These are phyloP conservation scores for Rhodotorula sp. DNA, from an alignment of 1,284 basidiomycete species.

Conservation along the genomic window DNA sequence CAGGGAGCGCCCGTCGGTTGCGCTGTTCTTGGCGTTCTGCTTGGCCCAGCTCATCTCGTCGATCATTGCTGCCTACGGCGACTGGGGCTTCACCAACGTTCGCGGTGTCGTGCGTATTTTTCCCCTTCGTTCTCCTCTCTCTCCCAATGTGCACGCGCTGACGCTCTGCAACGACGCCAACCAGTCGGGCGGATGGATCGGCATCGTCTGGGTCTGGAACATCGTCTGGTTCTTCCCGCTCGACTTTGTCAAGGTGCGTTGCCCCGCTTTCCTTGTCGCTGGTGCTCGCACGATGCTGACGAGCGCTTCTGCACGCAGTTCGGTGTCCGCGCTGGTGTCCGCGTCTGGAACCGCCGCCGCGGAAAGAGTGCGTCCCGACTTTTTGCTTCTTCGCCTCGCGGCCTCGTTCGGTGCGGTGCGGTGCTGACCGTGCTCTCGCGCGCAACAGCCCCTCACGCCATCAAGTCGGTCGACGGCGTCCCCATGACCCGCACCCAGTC, in stretches of 20 bases:
- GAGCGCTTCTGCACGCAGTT: slow-evolving; percentile 65
- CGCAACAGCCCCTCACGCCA: slow-evolving; percentile 55
- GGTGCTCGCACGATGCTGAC: slow-evolving; percentile 55
- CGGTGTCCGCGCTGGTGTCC: slow-evolving; percentile 88
- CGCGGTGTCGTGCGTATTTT: slow-evolving; percentile 40
- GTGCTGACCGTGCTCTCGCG: not conserved
- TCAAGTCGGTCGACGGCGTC: slow-evolving; percentile 58
- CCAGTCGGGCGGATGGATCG: slow-evolving; percentile 77
- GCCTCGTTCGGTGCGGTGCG: too few relatives aligned
- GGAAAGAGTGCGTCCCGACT: not conserved
- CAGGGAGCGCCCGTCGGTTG: slow-evolving; percentile 89
- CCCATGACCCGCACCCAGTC: slow-evolving; percentile 84
- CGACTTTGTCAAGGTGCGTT: slow-evolving; percentile 14
- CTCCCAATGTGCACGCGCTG: not conserved
- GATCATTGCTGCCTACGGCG: slow-evolving; percentile 86
- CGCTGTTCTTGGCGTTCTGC: slow-evolving; percentile 85
- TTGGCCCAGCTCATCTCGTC: slow-evolving; percentile 90
- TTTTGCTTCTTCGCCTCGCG: not conserved
- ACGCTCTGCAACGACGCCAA: too few relatives aligned
- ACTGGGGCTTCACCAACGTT: slow-evolving; percentile 63
- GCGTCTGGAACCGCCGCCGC: slow-evolving; percentile 67
- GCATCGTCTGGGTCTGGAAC: slow-evolving; percentile 69
- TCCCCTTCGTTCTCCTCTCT: not conserved
- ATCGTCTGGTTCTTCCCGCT: slow-evolving; percentile 41
- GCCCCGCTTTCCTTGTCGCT: not conserved